Evolutionary conservation across 495 filamentous ascomycete species (phyloP).

Genomic region (Lindgomyces ingoldianus): DNA sequence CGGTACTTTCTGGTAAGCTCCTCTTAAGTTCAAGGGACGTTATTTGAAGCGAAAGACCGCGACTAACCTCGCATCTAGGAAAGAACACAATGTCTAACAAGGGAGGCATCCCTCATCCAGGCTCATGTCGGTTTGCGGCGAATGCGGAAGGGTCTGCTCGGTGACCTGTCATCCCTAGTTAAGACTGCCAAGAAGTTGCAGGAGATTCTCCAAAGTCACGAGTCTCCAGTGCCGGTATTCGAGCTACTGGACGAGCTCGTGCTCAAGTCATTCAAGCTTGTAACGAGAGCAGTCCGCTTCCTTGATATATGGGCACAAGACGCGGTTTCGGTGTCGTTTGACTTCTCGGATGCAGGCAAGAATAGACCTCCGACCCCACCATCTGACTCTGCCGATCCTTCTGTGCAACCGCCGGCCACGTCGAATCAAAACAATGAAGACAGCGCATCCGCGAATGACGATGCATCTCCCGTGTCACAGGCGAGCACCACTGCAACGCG

Average conservation of each 20-base stretch:
- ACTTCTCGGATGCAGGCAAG: slow-evolving; percentile 38
- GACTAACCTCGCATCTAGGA: slow-evolving; percentile 59
- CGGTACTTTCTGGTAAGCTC: slow-evolving; percentile 78
- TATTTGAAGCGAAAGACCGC: not conserved
- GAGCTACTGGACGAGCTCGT: slow-evolving; percentile 88
- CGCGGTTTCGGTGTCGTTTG: slow-evolving; percentile 37
- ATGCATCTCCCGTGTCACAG: slow-evolving; percentile 30
- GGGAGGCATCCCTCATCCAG: slow-evolving; percentile 73
- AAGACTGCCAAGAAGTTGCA: slow-evolving; percentile 82
- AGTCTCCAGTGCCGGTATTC: slow-evolving; percentile 57
- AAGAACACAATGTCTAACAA: slow-evolving; percentile 80
- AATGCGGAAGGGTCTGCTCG: slow-evolving; percentile 80
- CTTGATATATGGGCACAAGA: slow-evolving; percentile 87
- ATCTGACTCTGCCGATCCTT: slow-evolving; percentile 40
- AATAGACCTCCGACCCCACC: slow-evolving; percentile 72
- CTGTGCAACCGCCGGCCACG: slow-evolving; percentile 19
- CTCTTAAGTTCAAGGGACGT: slow-evolving; percentile 10
- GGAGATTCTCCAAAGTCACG: slow-evolving; percentile 56
- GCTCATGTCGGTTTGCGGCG: slow-evolving; percentile 73
- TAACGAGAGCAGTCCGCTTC: slow-evolving; percentile 87
- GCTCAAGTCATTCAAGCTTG: slow-evolving; percentile 87
- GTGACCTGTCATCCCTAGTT: slow-evolving; percentile 85
- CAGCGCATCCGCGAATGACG: slow-evolving; percentile 14
- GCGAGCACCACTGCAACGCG: slow-evolving; percentile 21
- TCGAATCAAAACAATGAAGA: slow-evolving; percentile 27